Base-by-base conservation (phyloP, 352 stramenopile species). In the Globisporangium parvum region DNA sequence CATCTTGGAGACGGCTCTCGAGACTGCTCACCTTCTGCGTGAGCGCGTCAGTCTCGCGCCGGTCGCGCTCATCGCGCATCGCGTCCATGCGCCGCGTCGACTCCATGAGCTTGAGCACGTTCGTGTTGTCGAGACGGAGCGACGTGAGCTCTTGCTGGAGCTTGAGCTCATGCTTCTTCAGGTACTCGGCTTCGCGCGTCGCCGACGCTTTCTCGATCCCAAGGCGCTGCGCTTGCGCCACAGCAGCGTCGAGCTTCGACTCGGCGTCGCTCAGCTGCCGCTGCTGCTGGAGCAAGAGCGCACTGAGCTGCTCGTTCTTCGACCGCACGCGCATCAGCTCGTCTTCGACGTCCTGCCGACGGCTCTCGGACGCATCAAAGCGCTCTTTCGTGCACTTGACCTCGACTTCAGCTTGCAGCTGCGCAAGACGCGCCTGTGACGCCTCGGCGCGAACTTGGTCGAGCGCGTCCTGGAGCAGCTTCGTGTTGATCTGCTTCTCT, bases 91-190 rank as follows among this genome's bases (percentile, higher is more conserved):
- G 70, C n/a, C 79, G 75, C 9, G 70, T 80, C 2, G 75, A 80
- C 26, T 92, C 81, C 81, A 92, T 88, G 8, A 90, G 65, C 55
- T 90, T 87, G 10, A 92, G 68, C 33, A 90, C 55, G 49, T 87
- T 89, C n/a, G 79, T 88, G 53, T 88, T 88, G 57, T 90, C 81
- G 26, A 83, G 56, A 26, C 81, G 78, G 59, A 88, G 20, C 2
- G 73, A 68, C 45, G 66, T 68, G 42, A 91, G 45, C 46, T 89
- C 77, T 31, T 82, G 66, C 53, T 85, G 70, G 50, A 75, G 60
- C 37, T 85, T 84, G 9, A 73, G 66, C 26, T 94, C 77, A 39
- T 89, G 82, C 40, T 83, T 79, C 31, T 77, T 73, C 18, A 87
- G 31, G 52, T 79, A 86, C 2, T 66, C 60, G 3, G 63, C 57